A percentile compares a stretch with the other conserved stretches of the same genome.
Evolutionary conservation across 2,329 filamentous ascomycete genomes (phyloP).

Genomic region (Ceratocystiopsis sp.): DNA sequence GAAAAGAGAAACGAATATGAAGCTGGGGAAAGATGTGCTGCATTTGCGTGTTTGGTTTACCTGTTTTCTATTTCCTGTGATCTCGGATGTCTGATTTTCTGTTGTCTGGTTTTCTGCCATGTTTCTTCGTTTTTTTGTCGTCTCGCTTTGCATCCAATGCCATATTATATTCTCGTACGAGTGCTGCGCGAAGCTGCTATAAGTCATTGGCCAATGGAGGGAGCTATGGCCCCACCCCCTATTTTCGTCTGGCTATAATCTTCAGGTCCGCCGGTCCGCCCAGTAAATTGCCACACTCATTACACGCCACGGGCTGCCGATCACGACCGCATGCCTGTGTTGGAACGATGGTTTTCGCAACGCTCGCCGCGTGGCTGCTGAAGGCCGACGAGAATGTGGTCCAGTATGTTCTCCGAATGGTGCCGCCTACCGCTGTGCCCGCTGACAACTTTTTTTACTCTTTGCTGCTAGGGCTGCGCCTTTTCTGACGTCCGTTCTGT

Average conservation of each 20-base stretch:
- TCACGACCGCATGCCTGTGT: too few species aligned
- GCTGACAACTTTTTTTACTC: background rate
- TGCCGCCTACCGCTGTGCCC: too few species aligned
- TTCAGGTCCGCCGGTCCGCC: too few species aligned
- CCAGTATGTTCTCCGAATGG: background rate
- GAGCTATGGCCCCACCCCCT: too few species aligned
- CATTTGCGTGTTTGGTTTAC: background rate
- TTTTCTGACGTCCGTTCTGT: background rate
- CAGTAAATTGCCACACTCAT: too few species aligned
- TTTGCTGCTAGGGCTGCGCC: background rate
- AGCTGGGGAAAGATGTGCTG: background rate
- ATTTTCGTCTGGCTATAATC: too few species aligned
- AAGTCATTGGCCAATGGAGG: too few species aligned
- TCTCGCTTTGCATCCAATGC: background rate
- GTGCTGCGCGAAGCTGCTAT: too few species aligned
- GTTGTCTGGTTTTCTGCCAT: background rate
- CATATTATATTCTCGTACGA: too few species aligned
- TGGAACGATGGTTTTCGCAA: slow-evolving; percentile 3
- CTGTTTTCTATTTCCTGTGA: background rate
- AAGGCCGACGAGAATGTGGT: slow-evolving; percentile 1
- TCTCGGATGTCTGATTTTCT: background rate
- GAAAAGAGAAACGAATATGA: too few species aligned
- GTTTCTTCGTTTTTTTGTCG: slow-evolving; percentile 1
- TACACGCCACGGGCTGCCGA: too few species aligned
- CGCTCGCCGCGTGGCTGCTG: slow-evolving; percentile 1